A percentile compares a stretch with the other conserved stretches of the same genome.
These are phyloP conservation scores for Fusarium hainanense DNA, from an alignment of 2,329 filamentous ascomycete genomes.

Conservation along the genomic window DNA sequence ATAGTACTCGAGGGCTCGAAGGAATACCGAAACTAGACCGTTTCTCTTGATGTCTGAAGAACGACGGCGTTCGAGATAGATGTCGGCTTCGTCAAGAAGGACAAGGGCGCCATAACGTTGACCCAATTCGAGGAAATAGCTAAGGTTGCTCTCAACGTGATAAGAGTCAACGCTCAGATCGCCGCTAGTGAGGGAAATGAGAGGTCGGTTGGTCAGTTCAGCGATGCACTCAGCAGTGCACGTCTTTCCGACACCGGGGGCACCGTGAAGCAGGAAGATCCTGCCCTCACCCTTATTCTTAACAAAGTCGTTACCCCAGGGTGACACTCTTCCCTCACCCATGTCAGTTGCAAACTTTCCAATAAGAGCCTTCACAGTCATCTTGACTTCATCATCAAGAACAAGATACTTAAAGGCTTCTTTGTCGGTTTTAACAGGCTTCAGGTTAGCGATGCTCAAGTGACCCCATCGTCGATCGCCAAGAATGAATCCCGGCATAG, in stretches of 20 bases:
- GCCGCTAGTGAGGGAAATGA: slow-evolving; percentile 63
- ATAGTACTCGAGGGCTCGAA: slow-evolving; percentile 64
- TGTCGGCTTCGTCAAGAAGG: slow-evolving; percentile 69
- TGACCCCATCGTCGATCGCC: slow-evolving; percentile 59
- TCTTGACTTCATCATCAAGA: slow-evolving; percentile 60
- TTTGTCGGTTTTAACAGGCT: slow-evolving; percentile 56
- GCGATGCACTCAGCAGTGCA: slow-evolving; percentile 67
- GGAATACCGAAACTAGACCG: slow-evolving; percentile 60
- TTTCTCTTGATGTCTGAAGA: slow-evolving; percentile 58
- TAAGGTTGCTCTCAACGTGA: slow-evolving; percentile 57
- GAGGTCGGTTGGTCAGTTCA: slow-evolving; percentile 61
- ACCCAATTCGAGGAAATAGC: slow-evolving; percentile 61
- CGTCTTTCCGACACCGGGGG: slow-evolving; percentile 68
- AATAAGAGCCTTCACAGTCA: slow-evolving; percentile 59
- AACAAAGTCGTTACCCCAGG: slow-evolving; percentile 61
- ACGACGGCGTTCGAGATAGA: slow-evolving; percentile 66
- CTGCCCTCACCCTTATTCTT: slow-evolving; percentile 63
- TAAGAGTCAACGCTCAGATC: slow-evolving; percentile 57
- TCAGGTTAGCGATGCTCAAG: slow-evolving; percentile 54
- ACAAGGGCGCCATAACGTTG: slow-evolving; percentile 63
- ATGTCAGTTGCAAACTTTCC: slow-evolving; percentile 57
- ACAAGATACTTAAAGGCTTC: slow-evolving; percentile 64
- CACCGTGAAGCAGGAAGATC: slow-evolving; percentile 64
- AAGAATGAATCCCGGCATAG: slow-evolving; percentile 61
- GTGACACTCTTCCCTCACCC: slow-evolving; percentile 53